phyloP scores from a whole-genome alignment of 2,329 filamentous ascomycete species.

The Trichoderma sp. region DNA sequence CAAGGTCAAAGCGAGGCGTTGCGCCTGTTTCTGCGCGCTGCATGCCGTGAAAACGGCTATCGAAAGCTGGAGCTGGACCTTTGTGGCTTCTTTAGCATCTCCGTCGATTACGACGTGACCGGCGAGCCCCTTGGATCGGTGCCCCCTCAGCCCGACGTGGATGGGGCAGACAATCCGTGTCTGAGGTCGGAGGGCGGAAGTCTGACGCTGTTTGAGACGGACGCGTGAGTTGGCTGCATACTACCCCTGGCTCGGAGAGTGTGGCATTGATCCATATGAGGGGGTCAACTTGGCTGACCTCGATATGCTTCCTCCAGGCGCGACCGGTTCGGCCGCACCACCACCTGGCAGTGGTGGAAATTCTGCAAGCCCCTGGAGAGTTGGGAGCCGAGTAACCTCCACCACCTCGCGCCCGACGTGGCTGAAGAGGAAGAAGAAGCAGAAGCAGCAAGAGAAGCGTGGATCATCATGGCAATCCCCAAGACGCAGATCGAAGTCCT shows the following conservation, averaged over 20 bases:
- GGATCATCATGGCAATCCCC: constrained; percentile 33
- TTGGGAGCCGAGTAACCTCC: constrained; percentile 1
- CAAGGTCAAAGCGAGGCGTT: constrained; percentile 21
- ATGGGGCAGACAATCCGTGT: not conserved
- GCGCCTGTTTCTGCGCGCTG: constrained; percentile 29
- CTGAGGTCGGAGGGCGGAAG: constrained; percentile 29
- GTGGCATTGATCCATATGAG: too few species aligned
- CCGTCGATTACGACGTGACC: not conserved
- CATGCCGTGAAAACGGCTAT: constrained; percentile 32
- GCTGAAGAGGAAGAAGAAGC: not conserved
- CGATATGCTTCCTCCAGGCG: not conserved
- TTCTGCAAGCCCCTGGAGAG: constrained; percentile 32
- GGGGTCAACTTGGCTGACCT: not conserved
- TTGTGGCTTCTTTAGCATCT: constrained; percentile 31
- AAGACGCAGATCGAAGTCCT: constrained; percentile 30
- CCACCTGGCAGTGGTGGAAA: constrained; percentile 35
- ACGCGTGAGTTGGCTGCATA: constrained; percentile 30
- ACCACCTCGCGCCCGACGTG: constrained; percentile 22
- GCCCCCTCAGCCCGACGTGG: not conserved
- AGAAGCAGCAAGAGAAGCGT: constrained; percentile 24
- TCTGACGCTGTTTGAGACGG: constrained; percentile 33
- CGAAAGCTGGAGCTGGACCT: constrained; percentile 34
- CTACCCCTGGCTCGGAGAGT: too few species aligned
- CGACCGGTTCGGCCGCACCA: not conserved
- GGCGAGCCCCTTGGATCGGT: constrained; percentile 10